Evolutionary conservation across 352 stramenopile species (phyloP), one percentile per base, ranked within the genome.

Genomic region (Blastocystis sp.): DNA sequence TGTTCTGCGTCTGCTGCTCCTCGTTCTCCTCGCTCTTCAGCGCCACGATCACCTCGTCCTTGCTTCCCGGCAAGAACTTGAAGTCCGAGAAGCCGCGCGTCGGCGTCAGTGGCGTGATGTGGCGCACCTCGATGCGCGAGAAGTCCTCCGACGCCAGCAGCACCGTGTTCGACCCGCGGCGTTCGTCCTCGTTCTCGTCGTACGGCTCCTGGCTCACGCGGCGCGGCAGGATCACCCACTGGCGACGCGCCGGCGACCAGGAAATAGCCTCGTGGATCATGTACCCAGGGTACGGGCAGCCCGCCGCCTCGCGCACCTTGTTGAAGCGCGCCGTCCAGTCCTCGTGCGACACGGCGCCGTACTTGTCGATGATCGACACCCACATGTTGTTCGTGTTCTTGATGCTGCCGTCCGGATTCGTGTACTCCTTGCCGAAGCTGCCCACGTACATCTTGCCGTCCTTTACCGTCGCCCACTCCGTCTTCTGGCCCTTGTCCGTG

Each of bases 401-500:
- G 89, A 99, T 92, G 41, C 92, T 92, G 76, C 95, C 96, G 89
- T 95, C 92, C 74, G 92, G 93, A 88, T 95, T 66, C 0, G 94
- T 97, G 89, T 95, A 97, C 90, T 97, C 94, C 90, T 98, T 98
- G 84, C 95, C 95, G 17, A 97, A 94, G 81, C 92, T 97, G 62
- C 96, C 96, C 91, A 98, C 95, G 86, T 96, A 97, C 34, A 99
- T 91, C 90, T 98, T 94, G 52, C 92, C 95, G 91, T 98, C 94
- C 90, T 99, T 99, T 74, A 98, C 94, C 0, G 96, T 98, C 4
- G 95, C 94, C 96, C 96, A 99, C 91, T 99, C 97, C 91, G 95
- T 96, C 90, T 99, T 99, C 93, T 98, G 97, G 21, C 96, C 96
- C 91, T 99, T 99, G 82, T 96, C 94, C 17, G 93, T 94, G 40